These are phyloP conservation scores for Cryoendolithus antarcticus DNA, from an alignment of 2,329 filamentous ascomycete species.

Conservation along the genomic window DNA sequence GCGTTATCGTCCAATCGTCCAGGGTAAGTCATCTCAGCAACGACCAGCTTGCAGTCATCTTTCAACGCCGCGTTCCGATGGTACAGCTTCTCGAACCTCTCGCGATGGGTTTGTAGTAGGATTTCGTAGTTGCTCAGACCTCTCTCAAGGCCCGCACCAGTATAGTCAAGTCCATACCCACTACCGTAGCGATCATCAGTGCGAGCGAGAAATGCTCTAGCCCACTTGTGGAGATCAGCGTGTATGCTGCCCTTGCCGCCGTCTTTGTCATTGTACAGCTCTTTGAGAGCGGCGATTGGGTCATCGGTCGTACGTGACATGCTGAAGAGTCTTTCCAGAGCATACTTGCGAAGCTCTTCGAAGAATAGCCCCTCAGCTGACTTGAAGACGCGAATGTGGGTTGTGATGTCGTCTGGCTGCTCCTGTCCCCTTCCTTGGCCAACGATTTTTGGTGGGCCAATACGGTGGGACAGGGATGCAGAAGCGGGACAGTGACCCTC, in stretches of 20 bases:
- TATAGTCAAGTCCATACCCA: not conserved
- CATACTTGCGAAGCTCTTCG: conserved; percentile 23
- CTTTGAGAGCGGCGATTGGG: conserved; percentile 23
- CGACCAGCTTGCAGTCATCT: conserved; percentile 11
- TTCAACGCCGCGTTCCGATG: conserved; percentile 8
- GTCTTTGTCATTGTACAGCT: conserved; percentile 22
- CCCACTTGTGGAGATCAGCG: conserved; percentile 16
- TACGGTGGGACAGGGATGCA: no score
- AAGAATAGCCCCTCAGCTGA: conserved; percentile 24
- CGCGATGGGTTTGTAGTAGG: conserved; percentile 3
- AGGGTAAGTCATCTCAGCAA: conserved; percentile 4
- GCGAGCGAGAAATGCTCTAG: conserved; percentile 11
- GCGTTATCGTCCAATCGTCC: no score
- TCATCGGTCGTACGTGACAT: conserved; percentile 23
- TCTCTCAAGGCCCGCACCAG: not conserved
- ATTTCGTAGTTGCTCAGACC: conserved; percentile 11
- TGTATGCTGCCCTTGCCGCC: conserved; percentile 8
- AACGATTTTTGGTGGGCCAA: conserved; percentile 1
- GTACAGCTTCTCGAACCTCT: conserved; percentile 8
- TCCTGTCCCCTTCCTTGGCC: not conserved
- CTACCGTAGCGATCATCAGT: conserved; percentile 2
- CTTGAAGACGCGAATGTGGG: conserved; percentile 21
- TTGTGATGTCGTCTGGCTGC: conserved; percentile 9
- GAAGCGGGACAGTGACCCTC: not conserved
- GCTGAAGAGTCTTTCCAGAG: conserved; percentile 22